Evolutionary conservation across 1,139 yeast species (phyloP).

Genomic region (Yamadazyma mexicana): DNA sequence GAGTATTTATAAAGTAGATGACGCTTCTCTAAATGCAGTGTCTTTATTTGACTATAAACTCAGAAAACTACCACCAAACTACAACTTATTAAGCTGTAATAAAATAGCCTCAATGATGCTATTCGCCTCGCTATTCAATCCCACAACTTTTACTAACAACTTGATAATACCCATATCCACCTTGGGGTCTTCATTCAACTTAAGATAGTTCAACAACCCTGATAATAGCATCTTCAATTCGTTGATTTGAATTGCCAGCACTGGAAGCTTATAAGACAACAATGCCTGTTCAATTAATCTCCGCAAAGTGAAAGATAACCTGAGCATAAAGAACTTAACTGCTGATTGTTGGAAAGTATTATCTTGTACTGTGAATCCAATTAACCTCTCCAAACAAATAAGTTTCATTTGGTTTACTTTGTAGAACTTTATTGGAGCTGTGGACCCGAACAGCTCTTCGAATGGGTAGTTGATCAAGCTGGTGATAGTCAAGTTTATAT

Average conservation of each 20-base stretch:
- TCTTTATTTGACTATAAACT: no score
- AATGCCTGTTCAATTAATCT: conserved; percentile 36
- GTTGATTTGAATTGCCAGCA: conserved; percentile 35
- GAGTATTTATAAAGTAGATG: no score
- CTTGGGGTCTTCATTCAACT: conserved; percentile 1
- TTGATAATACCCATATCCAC: conserved; percentile 10
- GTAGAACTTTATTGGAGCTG: conserved; percentile 25
- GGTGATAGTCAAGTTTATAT: conserved; percentile 15
- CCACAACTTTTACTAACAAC: conserved; percentile 28
- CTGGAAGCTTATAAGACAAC: conserved; percentile 31
- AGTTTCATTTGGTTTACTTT: conserved; percentile 28
- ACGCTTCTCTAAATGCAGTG: not conserved
- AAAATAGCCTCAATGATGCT: not conserved
- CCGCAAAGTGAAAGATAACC: conserved; percentile 36
- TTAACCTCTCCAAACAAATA: conserved; percentile 34
- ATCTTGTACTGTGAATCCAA: conserved; percentile 21
- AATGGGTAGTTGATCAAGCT: conserved; percentile 25
- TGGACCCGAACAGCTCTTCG: conserved; percentile 32
- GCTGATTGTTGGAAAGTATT: conserved; percentile 20
- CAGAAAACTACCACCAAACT: not conserved
- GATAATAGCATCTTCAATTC: conserved; percentile 29
- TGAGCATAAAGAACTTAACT: conserved; percentile 24
- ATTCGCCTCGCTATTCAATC: conserved; percentile 22
- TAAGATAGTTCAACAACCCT: conserved; percentile 21
- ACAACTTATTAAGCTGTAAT: conserved; percentile 1